Evolutionary conservation across 78 protist genomes (phyloP), one percentile per base, ranked within the genome.

Genomic region (Mastigamoeba balamuthi): DNA sequence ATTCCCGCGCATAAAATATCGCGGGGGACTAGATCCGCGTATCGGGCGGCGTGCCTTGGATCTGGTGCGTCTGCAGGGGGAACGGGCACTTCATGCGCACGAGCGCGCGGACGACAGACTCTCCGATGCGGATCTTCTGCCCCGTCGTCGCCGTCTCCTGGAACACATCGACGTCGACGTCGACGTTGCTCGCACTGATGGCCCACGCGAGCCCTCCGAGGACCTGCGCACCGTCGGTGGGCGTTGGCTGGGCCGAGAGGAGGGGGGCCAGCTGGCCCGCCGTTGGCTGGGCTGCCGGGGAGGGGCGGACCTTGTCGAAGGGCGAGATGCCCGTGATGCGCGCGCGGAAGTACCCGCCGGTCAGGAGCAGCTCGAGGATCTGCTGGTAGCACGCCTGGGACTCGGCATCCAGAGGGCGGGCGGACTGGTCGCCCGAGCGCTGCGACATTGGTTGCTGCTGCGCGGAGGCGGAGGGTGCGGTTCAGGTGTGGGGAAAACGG

Each of bases 201-300:
- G 90, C 77, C 98, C 98, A 95, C 0, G 91, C 87, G 72, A 95
- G 75, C 43, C 98, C 98, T 33, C 98, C 98, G 1, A 92, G 84
- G 28, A 91, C 73, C 69, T 43, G 58, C 9, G 27, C 39, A 27
- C 52, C 17, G 17, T 48, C 17, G 58, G 58, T 25, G 33, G 33
- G 58, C 17, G 17, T 25, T n/a, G n/a, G n/a, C n/a, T n/a, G n/a
- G n/a, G n/a, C n/a, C n/a, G n/a, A n/a, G n/a, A n/a, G n/a, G n/a
- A n/a, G n/a, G n/a, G n/a, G n/a, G n/a, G n/a, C n/a, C n/a, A n/a
- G n/a, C n/a, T n/a, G n/a, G n/a, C n/a, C n/a, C n/a, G n/a, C n/a
- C n/a, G n/a, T n/a, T n/a, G n/a, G n/a, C n/a, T n/a, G 17, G 17
- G 58, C 58, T 25, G 17, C 58, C 33, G 17, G 17, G 58, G 17